Base-by-base conservation (phyloP, 176 grass and related monocot species). In the Musa acuminata region DNA sequence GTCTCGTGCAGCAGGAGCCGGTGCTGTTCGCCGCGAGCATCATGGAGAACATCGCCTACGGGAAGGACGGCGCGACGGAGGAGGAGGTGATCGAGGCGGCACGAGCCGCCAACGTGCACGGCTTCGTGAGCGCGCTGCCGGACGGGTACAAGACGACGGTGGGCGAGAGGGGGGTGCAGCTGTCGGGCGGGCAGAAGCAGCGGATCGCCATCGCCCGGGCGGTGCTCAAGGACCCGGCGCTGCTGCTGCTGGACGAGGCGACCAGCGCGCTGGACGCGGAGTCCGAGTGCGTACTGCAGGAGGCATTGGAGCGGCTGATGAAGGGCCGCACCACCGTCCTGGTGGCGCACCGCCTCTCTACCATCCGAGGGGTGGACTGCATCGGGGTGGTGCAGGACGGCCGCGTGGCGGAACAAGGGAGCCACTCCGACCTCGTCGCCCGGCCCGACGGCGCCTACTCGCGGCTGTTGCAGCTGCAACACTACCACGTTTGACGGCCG, bases 251-350 rank as follows among this genome's bases (percentile, higher is more conserved):
- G 19, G 92, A 96, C 67, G 83, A 96, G 81, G 92, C 83, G 1
- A 96, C 92, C 2, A 96, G 92, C 78, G 92, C 92, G 13, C 79
- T 96, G 11, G 92, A 96, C 67, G 88, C 85, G 1, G 92, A 96
- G 74, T 91, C 92, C 0, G 92, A 96, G 77, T 92, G 84, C 76
- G 87, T 92, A 75, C 76, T 96, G 53, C 92, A 96, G 87, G 92
- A 92, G 86, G 92, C 92, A 75, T 81, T 96, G 10, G 89, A 89
- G 57, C 84, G 89, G 59, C 86, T 96, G 74, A 96, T 96, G 92
- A 92, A 89, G 84, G 92, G 87, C 9, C 86, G 92, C 51, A 96
- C 86, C 1, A 80, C 86, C 1, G 84, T 96, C 58, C 83, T 96
- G 50, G 86, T 96, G 49, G 92, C 89, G 21, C 92, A 96, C 75